These are phyloP conservation scores for Logfia minima DNA, from an alignment of 129 eudicot genomes.

Conservation along the genomic window DNA sequence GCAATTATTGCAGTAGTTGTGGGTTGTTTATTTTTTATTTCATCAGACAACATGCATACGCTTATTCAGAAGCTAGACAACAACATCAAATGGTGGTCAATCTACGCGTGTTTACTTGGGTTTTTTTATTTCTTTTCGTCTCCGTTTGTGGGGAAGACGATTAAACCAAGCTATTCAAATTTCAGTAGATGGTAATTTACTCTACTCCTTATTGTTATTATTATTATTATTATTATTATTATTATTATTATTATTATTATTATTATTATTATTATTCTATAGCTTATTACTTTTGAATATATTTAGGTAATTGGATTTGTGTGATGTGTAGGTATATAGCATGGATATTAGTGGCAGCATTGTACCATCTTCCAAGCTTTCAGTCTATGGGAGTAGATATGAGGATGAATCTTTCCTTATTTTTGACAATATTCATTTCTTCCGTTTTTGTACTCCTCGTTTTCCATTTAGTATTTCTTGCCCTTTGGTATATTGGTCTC, in stretches of 20 bases:
- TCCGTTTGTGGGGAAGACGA: constrained; percentile 88
- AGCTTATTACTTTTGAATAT: neutral
- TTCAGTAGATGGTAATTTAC: constrained; percentile 83
- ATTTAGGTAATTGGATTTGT: neutral
- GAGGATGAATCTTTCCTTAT: constrained; percentile 92
- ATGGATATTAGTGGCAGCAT: constrained; percentile 87
- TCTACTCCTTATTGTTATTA: neutral
- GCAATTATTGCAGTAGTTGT: constrained; percentile 75
- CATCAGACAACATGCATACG: constrained; percentile 94
- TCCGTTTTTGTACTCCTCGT: constrained; percentile 81
- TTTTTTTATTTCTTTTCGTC: constrained; percentile 99
- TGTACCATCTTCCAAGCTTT: constrained; percentile 91
- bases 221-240: neutral
- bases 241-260: neutral
- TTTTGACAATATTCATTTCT: constrained; percentile 66
- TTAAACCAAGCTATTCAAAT: constrained; percentile 91
- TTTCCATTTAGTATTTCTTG: constrained; percentile 74
- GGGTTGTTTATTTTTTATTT: constrained; percentile 89
- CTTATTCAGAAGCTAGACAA: constrained; percentile 81
- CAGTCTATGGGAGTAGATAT: constrained; percentile 96
- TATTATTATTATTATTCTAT: neutral
- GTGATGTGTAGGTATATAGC: constrained; percentile 63
- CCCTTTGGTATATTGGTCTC: constrained; percentile 91
- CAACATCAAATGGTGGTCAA: constrained; percentile 98
- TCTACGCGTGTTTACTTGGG: constrained; percentile 86